phyloP scores from a whole-genome alignment of 139 green algal species.

The Haematococcus lacustris region DNA sequence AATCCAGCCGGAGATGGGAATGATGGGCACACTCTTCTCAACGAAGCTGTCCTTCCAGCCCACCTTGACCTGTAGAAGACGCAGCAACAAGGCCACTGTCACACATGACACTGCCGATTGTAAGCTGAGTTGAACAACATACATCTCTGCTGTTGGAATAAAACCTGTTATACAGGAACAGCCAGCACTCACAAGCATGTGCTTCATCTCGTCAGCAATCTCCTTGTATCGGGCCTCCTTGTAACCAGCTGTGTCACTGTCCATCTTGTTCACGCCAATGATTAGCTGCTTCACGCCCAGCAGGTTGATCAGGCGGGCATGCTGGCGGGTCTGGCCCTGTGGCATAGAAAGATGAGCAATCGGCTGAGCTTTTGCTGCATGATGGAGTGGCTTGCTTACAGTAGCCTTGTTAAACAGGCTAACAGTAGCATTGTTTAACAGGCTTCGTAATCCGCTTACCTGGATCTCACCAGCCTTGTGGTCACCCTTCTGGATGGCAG shows the following conservation, averaged over 20 bases:
- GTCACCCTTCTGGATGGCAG: slow-evolving; percentile 96
- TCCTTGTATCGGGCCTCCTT: slow-evolving; percentile 88
- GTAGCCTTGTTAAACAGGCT: too few relatives aligned
- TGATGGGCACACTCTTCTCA: slow-evolving; percentile 79
- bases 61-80: too few relatives aligned
- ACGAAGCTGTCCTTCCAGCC: slow-evolving; percentile 84
- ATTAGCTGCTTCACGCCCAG: slow-evolving; percentile 98
- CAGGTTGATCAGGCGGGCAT: slow-evolving; percentile 94
- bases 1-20: slow-evolving; percentile 98
- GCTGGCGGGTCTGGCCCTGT: slow-evolving; percentile 98
- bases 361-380: too few relatives aligned
- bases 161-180: too few relatives aligned
- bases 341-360: too few relatives aligned
- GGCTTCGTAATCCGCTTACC: too few relatives aligned
- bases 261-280: slow-evolving; percentile 95
- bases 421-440: too few relatives aligned
- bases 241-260: slow-evolving; percentile 89
- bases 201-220: slow-evolving; percentile 94
- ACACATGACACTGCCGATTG: too few relatives aligned
- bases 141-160: too few relatives aligned
- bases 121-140: too few relatives aligned
- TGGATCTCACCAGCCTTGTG: slow-evolving; percentile 93
- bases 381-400: too few relatives aligned
- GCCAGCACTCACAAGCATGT: slow-evolving; percentile 79
- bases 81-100: too few relatives aligned